These are phyloP conservation scores for Fusarium aywerte DNA, from an alignment of 2,329 filamentous ascomycete species.

Conservation along the genomic window DNA sequence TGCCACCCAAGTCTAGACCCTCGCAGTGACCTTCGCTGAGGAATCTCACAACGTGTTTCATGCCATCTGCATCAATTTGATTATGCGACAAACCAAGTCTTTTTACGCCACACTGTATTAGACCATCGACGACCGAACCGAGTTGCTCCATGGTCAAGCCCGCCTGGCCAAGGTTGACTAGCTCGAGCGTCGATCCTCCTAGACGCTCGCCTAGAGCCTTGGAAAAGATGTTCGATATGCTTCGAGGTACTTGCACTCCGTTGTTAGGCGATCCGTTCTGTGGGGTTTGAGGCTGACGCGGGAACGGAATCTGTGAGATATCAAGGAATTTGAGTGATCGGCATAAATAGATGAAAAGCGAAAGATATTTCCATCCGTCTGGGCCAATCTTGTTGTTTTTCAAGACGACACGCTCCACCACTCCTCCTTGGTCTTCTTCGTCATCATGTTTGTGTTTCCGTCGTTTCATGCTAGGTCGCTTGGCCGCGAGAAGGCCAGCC, in stretches of 20 bases:
- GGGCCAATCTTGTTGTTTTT: conserved; percentile 92
- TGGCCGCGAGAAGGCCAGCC: conserved; percentile 84
- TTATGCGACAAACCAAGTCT: conserved; percentile 88
- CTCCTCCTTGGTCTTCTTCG: conserved; percentile 68
- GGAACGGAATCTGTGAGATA: conserved; percentile 85
- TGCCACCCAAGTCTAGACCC: conserved; percentile 89
- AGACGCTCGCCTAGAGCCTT: conserved; percentile 81
- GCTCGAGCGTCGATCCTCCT: conserved; percentile 79
- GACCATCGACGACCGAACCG: conserved; percentile 80
- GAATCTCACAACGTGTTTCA: conserved; percentile 81
- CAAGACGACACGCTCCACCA: conserved; percentile 86
- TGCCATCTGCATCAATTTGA: conserved; percentile 75
- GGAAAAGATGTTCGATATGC: conserved; percentile 71
- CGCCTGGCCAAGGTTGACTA: conserved; percentile 86
- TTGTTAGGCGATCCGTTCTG: conserved; percentile 49
- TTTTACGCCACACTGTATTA: conserved; percentile 80
- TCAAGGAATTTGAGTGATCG: conserved; percentile 87
- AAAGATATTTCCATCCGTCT: conserved; percentile 92
- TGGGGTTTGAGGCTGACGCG: conserved; percentile 54
- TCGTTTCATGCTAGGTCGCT: conserved; percentile 68
- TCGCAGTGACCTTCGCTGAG: conserved; percentile 81
- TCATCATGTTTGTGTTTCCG: conserved; percentile 58
- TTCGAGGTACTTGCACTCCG: conserved; percentile 50
- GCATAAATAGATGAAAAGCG: conserved; percentile 90
- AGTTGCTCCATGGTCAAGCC: conserved; percentile 77